These are phyloP conservation scores for Trichosanthes truncata DNA, from an alignment of 306 rosid genomes.

Conservation along the genomic window DNA sequence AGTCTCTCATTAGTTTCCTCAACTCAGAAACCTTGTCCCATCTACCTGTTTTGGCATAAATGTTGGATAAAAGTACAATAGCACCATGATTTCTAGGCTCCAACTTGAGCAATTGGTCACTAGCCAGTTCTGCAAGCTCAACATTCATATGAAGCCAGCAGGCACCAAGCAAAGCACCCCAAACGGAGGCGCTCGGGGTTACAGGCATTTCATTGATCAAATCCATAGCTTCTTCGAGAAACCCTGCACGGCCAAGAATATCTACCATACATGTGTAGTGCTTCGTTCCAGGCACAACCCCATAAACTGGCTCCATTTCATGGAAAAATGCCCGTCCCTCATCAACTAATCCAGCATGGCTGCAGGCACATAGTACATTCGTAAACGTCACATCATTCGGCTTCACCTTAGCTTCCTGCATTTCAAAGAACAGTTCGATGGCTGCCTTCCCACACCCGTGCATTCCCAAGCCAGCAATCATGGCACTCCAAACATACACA, in stretches of 20 bases:
- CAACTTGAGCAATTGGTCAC: slow-evolving; percentile 35
- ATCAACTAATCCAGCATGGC: slow-evolving; percentile 44
- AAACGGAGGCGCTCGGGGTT: slow-evolving; percentile 32
- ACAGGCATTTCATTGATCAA: slow-evolving; percentile 39
- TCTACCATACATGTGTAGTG: slow-evolving; percentile 52
- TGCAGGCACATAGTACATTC: slow-evolving; percentile 47
- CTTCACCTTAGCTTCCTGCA: slow-evolving; percentile 43
- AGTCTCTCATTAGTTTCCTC: slow-evolving; percentile 48
- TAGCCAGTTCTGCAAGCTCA: slow-evolving; percentile 45
- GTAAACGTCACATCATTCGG: slow-evolving; percentile 57
- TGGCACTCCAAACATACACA: slow-evolving; percentile 55
- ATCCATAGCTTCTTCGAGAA: slow-evolving; percentile 36
- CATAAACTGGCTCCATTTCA: slow-evolving; percentile 43
- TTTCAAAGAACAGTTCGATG: slow-evolving; percentile 33
- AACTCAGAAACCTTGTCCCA: slow-evolving; percentile 54
- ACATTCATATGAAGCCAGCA: slow-evolving; percentile 43
- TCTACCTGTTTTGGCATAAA: slow-evolving; percentile 43
- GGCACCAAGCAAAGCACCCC: slow-evolving; percentile 55
- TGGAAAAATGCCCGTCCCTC: slow-evolving; percentile 34
- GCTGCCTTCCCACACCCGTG: slow-evolving; percentile 50
- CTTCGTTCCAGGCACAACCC: slow-evolving; percentile 41
- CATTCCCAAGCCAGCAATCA: slow-evolving; percentile 61
- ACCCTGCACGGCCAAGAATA: slow-evolving; percentile 46
- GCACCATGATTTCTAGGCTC: slow-evolving; percentile 59
- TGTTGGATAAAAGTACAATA: slow-evolving; percentile 46